phyloP scores from a whole-genome alignment of 2,329 filamentous ascomycete species.

The Monascus ruber region DNA sequence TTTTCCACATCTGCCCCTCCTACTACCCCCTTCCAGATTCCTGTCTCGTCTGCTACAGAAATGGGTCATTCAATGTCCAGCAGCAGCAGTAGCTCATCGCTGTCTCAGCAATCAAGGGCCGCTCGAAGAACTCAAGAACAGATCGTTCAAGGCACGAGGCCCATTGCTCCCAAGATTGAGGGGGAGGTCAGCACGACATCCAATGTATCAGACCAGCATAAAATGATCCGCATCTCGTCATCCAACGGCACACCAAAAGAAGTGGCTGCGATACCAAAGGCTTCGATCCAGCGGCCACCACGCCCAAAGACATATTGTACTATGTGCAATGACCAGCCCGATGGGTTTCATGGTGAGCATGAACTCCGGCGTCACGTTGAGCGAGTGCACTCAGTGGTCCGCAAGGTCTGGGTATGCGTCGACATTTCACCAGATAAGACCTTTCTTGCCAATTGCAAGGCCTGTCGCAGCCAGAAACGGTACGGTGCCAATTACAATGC shows the following conservation, averaged over 20 bases:
- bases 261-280: constrained; percentile 44
- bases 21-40: constrained; percentile 17
- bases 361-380: constrained; percentile 61
- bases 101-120: constrained; percentile 34
- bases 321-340: constrained; percentile 58
- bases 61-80: constrained; percentile 41
- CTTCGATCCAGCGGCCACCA: constrained; percentile 51
- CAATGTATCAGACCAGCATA: constrained; percentile 28
- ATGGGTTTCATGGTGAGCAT: constrained; percentile 77
- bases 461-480: constrained; percentile 62
- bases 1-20: constrained; percentile 28
- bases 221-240: constrained; percentile 41
- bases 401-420: constrained; percentile 53
- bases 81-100: constrained; percentile 35
- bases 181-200: constrained; percentile 18
- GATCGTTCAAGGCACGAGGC: constrained; percentile 36
- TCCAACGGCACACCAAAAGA: constrained; percentile 44
- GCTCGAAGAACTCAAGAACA: constrained; percentile 39
- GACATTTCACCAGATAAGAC: constrained; percentile 48
- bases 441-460: constrained; percentile 71
- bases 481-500: constrained; percentile 95
- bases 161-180: constrained; percentile 39
- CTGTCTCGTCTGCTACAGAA: constrained; percentile 22
- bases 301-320: constrained; percentile 61
- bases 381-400: constrained; percentile 51